These are phyloP conservation scores for Chlamydomonas asymmetrica DNA, from an alignment of 139 green algal species.

Conservation along the genomic window DNA sequence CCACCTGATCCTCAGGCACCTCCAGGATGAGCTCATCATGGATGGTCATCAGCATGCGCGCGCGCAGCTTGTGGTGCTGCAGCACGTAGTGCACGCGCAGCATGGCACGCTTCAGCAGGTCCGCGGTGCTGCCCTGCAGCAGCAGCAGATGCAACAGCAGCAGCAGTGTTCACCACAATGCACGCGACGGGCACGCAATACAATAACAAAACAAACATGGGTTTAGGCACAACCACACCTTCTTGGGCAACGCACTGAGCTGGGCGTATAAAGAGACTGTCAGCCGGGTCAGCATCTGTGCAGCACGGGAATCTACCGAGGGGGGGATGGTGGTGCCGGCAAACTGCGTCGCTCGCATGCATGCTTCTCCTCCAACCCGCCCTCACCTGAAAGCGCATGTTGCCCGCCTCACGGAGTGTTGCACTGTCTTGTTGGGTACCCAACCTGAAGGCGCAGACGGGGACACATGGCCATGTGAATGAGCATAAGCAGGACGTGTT, in stretches of 20 bases:
- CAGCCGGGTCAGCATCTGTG: too few species aligned
- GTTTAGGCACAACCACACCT: background rate
- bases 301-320: too few species aligned
- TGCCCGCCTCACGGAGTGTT: background rate
- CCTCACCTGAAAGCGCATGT: slow-evolving; percentile 1
- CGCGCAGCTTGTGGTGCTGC: background rate
- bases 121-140: slow-evolving; percentile 1
- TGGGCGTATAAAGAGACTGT: background rate
- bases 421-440: too few species aligned
- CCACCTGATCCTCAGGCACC: background rate
- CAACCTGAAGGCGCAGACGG: too few species aligned
- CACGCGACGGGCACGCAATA: background rate
- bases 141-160: too few species aligned
- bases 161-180: background rate
- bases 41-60: background rate
- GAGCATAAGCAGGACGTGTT: too few species aligned
- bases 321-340: too few species aligned
- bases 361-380: too few species aligned
- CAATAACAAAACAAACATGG: background rate
- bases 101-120: slow-evolving; percentile 6
- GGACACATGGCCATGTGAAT: too few species aligned
- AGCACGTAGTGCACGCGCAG: background rate
- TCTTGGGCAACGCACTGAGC: background rate
- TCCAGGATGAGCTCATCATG: slow-evolving; percentile 10
- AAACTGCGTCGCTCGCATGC: too few species aligned